Evolutionary conservation across 1,284 basidiomycete genomes (phyloP), one percentile per base, ranked within the genome.

Genomic region (Puccinia triticina): DNA sequence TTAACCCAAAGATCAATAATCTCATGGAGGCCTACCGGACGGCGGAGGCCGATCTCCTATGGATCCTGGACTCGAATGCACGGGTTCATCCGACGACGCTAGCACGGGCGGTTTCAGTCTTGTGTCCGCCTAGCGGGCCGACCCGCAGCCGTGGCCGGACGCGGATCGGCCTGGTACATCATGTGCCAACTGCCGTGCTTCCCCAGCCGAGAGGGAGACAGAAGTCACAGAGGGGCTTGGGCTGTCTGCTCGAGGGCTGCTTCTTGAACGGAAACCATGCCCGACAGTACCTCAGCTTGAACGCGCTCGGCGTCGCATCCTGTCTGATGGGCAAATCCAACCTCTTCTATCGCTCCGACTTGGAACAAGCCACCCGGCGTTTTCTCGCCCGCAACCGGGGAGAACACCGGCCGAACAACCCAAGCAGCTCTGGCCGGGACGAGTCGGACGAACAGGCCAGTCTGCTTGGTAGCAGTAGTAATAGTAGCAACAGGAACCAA

Each of bases 1-100:
- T 95, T 57, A 99, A 99, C 86, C 97, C 97, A 0, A 99, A 99
- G 89, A 92, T 99, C 85, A 98, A 98, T 89, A 99, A 99, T 86
- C 91, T 99, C 57, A 90, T 96, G 83, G 91, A 91, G 55, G 90
- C 95, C 3, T 98, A 96, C 87, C 89, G 89, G 57, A 89, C 91
- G 85, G 96, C 96, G 0, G 88, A 90, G 80, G 89, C 96, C 87
- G 95, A 99, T 86, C 93, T 98, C 73, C 88, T 99, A 71, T 99
- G 96, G 96, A 93, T 99, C 16, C 90, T 99, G 74, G 97, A 99
- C 87, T 96, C 95, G 29, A 97, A 97, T 84, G 91, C 98, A 71
- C 91, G 91, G 84, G 91, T 93, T 23, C 90, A 91, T 46, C 90
- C 92, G 0, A 92, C 92, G n/a, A 93, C 94, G 1, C 91, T 98